These are phyloP conservation scores for Adansonia grandidieri DNA, from an alignment of 441 rosid species.

Conservation along the genomic window DNA sequence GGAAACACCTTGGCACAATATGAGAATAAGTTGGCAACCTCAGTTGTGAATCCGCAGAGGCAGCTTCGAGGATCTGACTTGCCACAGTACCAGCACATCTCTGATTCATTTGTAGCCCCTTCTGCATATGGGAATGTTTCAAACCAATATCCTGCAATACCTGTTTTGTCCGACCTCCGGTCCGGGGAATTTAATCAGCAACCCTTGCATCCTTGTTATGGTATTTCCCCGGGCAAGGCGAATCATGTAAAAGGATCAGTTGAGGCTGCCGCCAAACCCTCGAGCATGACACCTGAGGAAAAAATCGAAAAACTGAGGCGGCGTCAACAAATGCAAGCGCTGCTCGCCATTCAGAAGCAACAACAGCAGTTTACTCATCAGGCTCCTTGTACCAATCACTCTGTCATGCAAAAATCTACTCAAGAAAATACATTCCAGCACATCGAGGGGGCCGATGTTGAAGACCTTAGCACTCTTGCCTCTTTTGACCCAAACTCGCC, in stretches of 20 bases:
- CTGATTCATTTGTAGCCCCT: conserved; percentile 52
- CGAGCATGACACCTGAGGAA: conserved; percentile 89
- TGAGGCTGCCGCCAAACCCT: conserved; percentile 50
- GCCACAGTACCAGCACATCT: conserved; percentile 53
- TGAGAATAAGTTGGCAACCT: conserved; percentile 49
- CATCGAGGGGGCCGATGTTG: conserved; percentile 45
- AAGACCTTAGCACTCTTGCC: conserved; percentile 51
- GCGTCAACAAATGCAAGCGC: conserved; percentile 95
- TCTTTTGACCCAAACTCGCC: conserved; percentile 62
- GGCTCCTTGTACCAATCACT: conserved; percentile 46
- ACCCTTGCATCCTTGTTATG: conserved; percentile 55
- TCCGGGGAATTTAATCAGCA: conserved; percentile 55
- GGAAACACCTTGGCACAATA: conserved; percentile 47
- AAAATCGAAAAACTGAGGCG: conserved; percentile 88
- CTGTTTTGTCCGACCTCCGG: conserved; percentile 55
- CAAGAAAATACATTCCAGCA: conserved; percentile 53
- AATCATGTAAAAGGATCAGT: conserved; percentile 45
- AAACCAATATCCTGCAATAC: conserved; percentile 63
- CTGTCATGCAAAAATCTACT: conserved; percentile 44
- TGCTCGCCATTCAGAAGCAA: conserved; percentile 95
- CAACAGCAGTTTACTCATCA: conserved; percentile 69
- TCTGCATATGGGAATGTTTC: conserved; percentile 54
- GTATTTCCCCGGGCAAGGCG: conserved; percentile 49
- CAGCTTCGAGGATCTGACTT: conserved; percentile 58
- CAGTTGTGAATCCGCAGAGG: conserved; percentile 52